Evolutionary conservation across 2,329 filamentous ascomycete genomes (phyloP), one percentile per base, ranked within the genome.

Genomic region (Calonectria pseudoreteaudii): DNA sequence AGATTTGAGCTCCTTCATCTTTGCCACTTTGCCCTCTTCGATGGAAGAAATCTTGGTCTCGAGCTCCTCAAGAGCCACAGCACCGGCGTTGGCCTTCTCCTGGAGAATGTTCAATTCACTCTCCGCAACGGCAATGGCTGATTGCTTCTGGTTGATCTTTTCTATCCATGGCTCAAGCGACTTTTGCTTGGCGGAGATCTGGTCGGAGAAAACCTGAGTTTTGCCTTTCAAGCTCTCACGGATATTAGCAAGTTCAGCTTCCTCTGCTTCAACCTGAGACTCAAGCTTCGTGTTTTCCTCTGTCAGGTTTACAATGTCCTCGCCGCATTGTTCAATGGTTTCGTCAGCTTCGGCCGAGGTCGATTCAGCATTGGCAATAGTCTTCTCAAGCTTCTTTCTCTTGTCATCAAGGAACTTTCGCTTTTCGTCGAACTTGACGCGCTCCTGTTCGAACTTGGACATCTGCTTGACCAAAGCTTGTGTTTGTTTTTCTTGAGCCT

Each of bases 401-500:
- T 99, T 99, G 81, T 93, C 93, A 2, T 91, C 88, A 77, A 99
- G 86, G 84, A 98, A 98, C 83, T 99, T 99, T 83, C 94, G 93
- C 88, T 98, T 98, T 85, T 99, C 97, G 77, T 98, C 96, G 78
- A 98, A 96, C 82, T 99, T 99, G 85, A 99, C 97, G 28, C 93
- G 93, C 82, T 98, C 97, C 82, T 98, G 98, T 82, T 99, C 97
- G 75, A 97, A 95, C 82, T 96, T 96, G 56, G 95, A 93, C 86
- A 97, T 93, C 82, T 98, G 95, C 82, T 98, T 98, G 74, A 93
- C 87, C 68, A 98, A 88, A 31, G 88, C 89, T 78, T 98, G 94
- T 0, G 93, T 93, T 67, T 94, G 90, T 84, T 97, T 96, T 78
- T 98, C 95, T 76, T 97, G 91, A 1, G 88, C 88, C 77, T 97